phyloP scores from a whole-genome alignment of 176 grass and related monocot species.

The Eleusine indica region DNA sequence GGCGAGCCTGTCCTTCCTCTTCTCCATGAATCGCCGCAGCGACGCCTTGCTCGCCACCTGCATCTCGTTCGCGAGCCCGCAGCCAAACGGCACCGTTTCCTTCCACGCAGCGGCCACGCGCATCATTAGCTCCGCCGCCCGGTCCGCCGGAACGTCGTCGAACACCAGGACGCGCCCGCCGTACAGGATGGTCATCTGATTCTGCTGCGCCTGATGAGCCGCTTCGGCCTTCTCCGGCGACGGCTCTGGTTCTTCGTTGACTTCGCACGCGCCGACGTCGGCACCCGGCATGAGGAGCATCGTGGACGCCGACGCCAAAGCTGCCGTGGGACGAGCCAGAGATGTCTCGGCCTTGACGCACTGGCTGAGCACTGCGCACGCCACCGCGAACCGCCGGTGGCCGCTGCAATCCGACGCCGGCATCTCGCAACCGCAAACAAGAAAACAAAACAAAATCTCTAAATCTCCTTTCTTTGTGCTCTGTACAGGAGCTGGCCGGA shows the following conservation, averaged over 20 bases:
- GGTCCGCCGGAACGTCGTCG: constrained; percentile 53
- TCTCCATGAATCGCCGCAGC: constrained; percentile 69
- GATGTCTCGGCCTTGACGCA: constrained; percentile 40
- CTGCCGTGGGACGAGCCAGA: too few relatives aligned
- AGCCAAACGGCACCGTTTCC: neutral
- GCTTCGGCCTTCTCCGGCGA: too few relatives aligned
- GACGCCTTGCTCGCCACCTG: constrained; percentile 66
- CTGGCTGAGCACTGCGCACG: constrained; percentile 78
- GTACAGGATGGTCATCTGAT: constrained; percentile 57
- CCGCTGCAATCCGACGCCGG: neutral
- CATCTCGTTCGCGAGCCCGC: constrained; percentile 31
- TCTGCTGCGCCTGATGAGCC: too few relatives aligned
- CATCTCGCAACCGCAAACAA: too few relatives aligned
- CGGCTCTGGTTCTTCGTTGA: neutral
- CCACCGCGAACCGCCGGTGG: constrained; percentile 59
- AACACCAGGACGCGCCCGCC: constrained; percentile 58
- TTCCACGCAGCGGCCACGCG: neutral
- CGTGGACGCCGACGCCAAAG: neutral
- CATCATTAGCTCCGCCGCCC: constrained; percentile 42
- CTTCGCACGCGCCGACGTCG: neutral
- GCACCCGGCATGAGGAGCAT: constrained; percentile 29
- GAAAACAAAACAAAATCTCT: too few relatives aligned
- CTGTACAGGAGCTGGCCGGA: too few relatives aligned
- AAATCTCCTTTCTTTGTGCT: too few relatives aligned
- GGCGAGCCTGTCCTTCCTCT: constrained; percentile 57